Evolutionary conservation across 192 early-diverging fungal species (phyloP).

Genomic region (Podila minutissima): DNA sequence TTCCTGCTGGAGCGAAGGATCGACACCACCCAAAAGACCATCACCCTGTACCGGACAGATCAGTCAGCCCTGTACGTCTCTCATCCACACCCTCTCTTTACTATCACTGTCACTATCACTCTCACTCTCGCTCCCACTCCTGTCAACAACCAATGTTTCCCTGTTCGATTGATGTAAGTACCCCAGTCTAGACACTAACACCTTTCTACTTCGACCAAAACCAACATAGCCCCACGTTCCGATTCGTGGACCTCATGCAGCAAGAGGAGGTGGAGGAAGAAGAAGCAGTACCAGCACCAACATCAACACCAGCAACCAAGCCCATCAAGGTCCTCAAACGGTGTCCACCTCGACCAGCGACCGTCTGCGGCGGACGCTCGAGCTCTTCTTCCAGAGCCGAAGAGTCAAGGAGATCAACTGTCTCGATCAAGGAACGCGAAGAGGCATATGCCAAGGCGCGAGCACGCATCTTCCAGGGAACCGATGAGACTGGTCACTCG

Average conservation of each 20-base stretch:
- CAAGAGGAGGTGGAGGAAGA: slow-evolving; percentile 45
- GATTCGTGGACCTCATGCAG: slow-evolving; percentile 57
- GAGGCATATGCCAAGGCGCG: slow-evolving; percentile 73
- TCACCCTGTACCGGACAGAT: slow-evolving; percentile 64
- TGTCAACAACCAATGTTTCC: no score
- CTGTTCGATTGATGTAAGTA: no score
- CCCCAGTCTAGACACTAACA: no score
- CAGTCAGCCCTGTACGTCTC: slow-evolving; percentile 64
- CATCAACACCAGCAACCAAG: background rate
- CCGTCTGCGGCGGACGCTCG: slow-evolving; percentile 16
- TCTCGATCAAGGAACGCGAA: slow-evolving; percentile 71
- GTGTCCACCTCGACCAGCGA: slow-evolving; percentile 7
- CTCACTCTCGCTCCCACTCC: no score
- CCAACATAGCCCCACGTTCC: slow-evolving; percentile 36
- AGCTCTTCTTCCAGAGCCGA: background rate
- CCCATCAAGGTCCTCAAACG: slow-evolving; percentile 61
- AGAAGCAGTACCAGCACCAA: background rate
- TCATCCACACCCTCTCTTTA: background rate
- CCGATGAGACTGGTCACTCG: background rate
- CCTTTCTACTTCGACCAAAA: background rate
- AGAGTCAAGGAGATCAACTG: slow-evolving; percentile 40
- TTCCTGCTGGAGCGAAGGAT: slow-evolving; percentile 67
- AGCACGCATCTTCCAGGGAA: slow-evolving; percentile 69
- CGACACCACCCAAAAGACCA: slow-evolving; percentile 57
- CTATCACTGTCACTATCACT: no score